Evolutionary conservation across 768 basidiomycete species (phyloP).

Genomic region (Russula virescens): DNA sequence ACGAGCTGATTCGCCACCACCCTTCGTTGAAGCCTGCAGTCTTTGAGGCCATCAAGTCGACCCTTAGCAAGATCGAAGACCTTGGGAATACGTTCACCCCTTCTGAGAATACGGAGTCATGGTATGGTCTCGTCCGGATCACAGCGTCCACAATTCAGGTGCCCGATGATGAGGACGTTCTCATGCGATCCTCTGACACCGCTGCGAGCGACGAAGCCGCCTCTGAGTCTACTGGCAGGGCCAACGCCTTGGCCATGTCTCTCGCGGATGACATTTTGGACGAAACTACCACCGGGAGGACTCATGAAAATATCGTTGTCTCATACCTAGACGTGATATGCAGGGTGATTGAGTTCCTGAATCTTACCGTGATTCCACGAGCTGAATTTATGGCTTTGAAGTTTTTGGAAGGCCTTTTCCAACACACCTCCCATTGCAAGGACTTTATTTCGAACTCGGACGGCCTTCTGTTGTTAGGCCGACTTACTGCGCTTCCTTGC

Average conservation of each 20-base stretch:
- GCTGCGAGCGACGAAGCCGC: not conserved
- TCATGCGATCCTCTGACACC: slow-evolving; percentile 19
- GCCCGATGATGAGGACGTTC: slow-evolving; percentile 17
- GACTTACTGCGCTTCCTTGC: slow-evolving; percentile 76
- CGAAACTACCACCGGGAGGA: slow-evolving; percentile 31
- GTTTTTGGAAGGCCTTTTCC: slow-evolving; percentile 94
- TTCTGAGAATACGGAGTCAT: slow-evolving; percentile 54
- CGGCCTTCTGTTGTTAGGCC: slow-evolving; percentile 67
- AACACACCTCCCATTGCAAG: slow-evolving; percentile 81
- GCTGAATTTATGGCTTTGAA: slow-evolving; percentile 30
- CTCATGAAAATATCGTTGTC: slow-evolving; percentile 71
- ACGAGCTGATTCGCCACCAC: slow-evolving; percentile 96
- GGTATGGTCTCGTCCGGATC: slow-evolving; percentile 50
- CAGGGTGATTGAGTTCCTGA: slow-evolving; percentile 44
- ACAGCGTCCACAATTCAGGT: not conserved
- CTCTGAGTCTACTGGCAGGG: slow-evolving; percentile 15
- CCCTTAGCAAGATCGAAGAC: slow-evolving; percentile 68
- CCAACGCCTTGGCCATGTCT: not conserved
- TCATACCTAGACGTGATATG: slow-evolving; percentile 76
- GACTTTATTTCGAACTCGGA: slow-evolving; percentile 79
- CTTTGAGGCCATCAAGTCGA: slow-evolving; percentile 67
- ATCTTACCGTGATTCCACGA: not conserved
- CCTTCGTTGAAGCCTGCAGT: slow-evolving; percentile 77
- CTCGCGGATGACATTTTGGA: slow-evolving; percentile 16
- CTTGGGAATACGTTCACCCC: slow-evolving; percentile 56